Evolutionary conservation across 139 green algal species (phyloP).

Genomic region (Tetraselmis chui): DNA sequence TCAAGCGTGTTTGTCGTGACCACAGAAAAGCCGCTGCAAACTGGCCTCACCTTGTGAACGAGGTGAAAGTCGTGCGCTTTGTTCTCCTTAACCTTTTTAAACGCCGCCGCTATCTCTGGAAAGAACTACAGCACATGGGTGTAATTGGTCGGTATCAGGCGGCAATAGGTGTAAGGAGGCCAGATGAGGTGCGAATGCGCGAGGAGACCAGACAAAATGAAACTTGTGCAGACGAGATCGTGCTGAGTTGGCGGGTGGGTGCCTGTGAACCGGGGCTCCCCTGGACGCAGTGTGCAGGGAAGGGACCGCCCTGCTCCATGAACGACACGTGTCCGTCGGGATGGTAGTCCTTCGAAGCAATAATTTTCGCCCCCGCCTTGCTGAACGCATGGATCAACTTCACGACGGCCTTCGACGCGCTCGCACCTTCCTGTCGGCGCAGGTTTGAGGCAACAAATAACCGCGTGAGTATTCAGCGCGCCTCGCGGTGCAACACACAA

Average conservation of each 20-base stretch:
- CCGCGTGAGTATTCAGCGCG: too few relatives aligned
- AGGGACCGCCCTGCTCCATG: background rate
- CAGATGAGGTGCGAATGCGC: too few relatives aligned
- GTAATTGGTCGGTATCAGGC: too few relatives aligned
- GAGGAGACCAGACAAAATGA: too few relatives aligned
- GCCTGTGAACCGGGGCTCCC: background rate
- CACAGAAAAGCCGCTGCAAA: too few relatives aligned
- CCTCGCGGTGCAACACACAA: too few relatives aligned
- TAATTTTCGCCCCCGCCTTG: background rate
- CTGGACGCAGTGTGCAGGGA: background rate
- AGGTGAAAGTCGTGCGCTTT: background rate
- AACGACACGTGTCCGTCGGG: background rate
- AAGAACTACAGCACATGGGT: background rate
- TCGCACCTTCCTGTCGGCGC: background rate
- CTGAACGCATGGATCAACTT: background rate
- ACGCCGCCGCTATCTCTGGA: background rate
- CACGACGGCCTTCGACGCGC: background rate
- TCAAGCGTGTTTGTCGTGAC: too few relatives aligned
- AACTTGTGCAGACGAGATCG: too few relatives aligned
- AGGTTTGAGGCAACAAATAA: too few relatives aligned
- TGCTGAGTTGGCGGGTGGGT: background rate
- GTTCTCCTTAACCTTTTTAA: background rate
- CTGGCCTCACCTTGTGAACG: background rate
- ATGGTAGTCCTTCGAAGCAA: background rate
- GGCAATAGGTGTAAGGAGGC: too few relatives aligned